Evolutionary conservation across 1,284 basidiomycete genomes (phyloP).

Genomic region (Puccinia novopanici): DNA sequence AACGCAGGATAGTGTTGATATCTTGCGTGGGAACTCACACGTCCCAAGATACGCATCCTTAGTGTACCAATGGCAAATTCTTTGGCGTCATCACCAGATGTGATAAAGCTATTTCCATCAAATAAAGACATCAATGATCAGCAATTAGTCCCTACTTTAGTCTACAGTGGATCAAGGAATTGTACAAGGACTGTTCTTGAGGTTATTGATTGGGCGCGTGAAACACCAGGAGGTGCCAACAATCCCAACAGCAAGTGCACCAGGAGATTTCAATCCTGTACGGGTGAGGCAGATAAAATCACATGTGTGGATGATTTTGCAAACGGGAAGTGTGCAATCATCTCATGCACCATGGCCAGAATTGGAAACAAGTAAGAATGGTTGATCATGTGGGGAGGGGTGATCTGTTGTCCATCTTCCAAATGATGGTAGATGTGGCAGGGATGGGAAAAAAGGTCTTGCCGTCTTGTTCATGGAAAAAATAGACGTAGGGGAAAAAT

Average conservation of each 20-base stretch:
- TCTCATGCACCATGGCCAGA: conserved; percentile 27
- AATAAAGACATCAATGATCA: no score
- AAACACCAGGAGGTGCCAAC: neutral
- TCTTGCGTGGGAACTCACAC: no score
- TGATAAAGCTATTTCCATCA: no score
- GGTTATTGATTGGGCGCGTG: conserved; percentile 5
- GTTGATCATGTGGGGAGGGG: conserved; percentile 5
- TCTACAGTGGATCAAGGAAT: no score
- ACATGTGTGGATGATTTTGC: neutral
- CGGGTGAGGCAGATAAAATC: neutral
- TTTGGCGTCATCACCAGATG: no score
- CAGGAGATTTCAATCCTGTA: neutral
- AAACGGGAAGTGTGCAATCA: neutral
- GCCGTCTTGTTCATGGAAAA: conserved; percentile 19
- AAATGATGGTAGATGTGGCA: conserved; percentile 4
- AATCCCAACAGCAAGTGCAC: neutral
- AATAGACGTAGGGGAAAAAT: neutral
- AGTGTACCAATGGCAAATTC: no score
- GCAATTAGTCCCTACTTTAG: no score
- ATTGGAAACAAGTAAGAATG: neutral
- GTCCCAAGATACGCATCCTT: no score
- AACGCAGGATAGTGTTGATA: no score
- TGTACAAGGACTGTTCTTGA: no score
- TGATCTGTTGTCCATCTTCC: neutral
- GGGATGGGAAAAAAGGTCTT: conserved; percentile 5